Base-by-base conservation (phyloP, 2,329 filamentous ascomycete genomes). In the Mycosphaerella sp. region DNA sequence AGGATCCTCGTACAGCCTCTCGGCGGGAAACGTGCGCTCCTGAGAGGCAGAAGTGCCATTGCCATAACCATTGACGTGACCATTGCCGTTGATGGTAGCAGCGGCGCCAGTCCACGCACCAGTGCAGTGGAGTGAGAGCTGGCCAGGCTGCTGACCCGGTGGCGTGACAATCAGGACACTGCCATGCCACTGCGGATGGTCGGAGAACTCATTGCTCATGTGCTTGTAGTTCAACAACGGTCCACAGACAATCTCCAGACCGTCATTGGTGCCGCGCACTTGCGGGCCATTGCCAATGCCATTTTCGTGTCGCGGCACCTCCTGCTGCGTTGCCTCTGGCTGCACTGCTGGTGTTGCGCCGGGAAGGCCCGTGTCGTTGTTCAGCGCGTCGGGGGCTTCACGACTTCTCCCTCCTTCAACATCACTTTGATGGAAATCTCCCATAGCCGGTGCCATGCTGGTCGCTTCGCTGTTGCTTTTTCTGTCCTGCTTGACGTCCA, bases 91-190 rank as follows among this genome's bases (percentile, higher is more conserved):
- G 17, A 6, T 44, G 40, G n/a, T 38, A 8, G 36, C 63, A 49
- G 60, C 45, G 56, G 53, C 57, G 63, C 61, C 53, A 63, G 65
- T 70, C n/a, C 70, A 71, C 34, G 72, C 73, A 34, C 79, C 79
- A 48, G 84, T 64, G 14, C 73, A 72, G 12, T 69, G 71, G 61
- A 92, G 70, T 26, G 77, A 76, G 40, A 95, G 82, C 58, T 79
- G 74, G 1, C 79, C 78, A 58, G 81, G 79, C 17, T 76, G 74
- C 65, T 81, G 83, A 23, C 86, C 86, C 4, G 89, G 86, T 48
- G 80, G 83, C 12, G 85, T 87, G 49, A 96, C 89, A 47, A 96
- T 75, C 63, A 96, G 74, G 6, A 95, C 87, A 69, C 89, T 95
- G 54, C 92, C 91, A 64, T 87, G 77, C 91, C 92, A 97, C 40